Percentiles rank a stretch among this genome's conserved stretches.
Conservation (phyloP, 2,329 filamentous ascomycete species). For the Myotisia sp. region DNA sequence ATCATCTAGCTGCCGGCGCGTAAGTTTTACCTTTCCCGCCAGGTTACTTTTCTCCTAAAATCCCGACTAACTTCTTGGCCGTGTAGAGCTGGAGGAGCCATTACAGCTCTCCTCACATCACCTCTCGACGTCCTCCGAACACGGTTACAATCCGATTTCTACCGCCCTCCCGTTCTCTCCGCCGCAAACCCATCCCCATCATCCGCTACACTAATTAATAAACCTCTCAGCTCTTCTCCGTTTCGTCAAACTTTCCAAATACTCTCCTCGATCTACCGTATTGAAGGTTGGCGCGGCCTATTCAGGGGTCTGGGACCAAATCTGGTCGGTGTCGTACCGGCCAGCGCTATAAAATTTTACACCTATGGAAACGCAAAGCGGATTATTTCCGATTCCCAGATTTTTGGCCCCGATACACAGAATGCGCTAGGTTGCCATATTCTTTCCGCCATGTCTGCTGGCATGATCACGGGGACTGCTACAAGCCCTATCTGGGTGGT, state of each 20-base stretch:
- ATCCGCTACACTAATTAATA: neutral
- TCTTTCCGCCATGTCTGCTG: constrained; percentile 59
- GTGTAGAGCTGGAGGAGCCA: constrained; percentile 55
- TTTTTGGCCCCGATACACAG: constrained; percentile 6
- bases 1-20: constrained; percentile 4
- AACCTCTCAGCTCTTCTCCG: constrained; percentile 34
- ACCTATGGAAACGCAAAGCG: constrained; percentile 86
- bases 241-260: constrained; percentile 78
- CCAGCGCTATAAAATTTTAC: constrained; percentile 84
- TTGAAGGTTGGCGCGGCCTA: constrained; percentile 71
- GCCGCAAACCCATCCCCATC: neutral
- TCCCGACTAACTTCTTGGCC: neutral
- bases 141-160: constrained; percentile 82
- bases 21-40: neutral
- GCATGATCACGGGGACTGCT: constrained; percentile 72
- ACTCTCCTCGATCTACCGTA: constrained; percentile 60
- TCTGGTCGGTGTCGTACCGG: constrained; percentile 75
- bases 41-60: neutral
- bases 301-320: constrained; percentile 92
- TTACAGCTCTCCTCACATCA: constrained; percentile 74
- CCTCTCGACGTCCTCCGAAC: constrained; percentile 90
- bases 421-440: constrained; percentile 63
- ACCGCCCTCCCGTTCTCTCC: constrained; percentile 65
- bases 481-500: constrained; percentile 96
- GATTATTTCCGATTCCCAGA: constrained; percentile 25